Evolutionary conservation across 192 early-diverging fungal species (phyloP), one percentile per base, ranked within the genome.

Genomic region (Coemansia sp.): DNA sequence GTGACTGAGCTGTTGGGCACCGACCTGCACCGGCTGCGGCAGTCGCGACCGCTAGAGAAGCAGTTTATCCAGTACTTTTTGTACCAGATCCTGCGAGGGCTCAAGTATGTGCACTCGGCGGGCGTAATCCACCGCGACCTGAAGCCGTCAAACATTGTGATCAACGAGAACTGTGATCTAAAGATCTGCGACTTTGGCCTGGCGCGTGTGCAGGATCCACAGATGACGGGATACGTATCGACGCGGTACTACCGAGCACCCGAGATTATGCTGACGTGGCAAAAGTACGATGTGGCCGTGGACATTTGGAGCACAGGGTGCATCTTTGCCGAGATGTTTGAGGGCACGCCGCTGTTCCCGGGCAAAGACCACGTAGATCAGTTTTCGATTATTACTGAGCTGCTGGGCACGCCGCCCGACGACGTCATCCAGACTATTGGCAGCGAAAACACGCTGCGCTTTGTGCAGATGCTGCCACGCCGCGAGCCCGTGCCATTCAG

Each of bases 101-200:
- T 93, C 59, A 90, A 94, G 81, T 98, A 97, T 68, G 87, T 98
- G 19, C 96, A 98, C 82, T 92, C 91, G 1, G 94, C 94, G 24
- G 95, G 94, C 35, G 95, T 97, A 37, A 88, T 97, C 39, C 96
- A 98, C 76, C 86, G 96, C 63, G 96, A 97, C 65, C 83, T 98
- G 84, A 94, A 95, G 86, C 96, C 96, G 11, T 90, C 90, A 75
- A 98, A 98, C 66, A 93, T 98, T 75, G 85, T 98, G 19, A 89
- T 98, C 66, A 97, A 97, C 70, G 94, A 95, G 67, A 95, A 98
- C 82, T 96, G 96, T 69, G 96, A 98, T 72, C 84, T 98, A 39
- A 98, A 94, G 84, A 98, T 98, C 67, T 97, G 94, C 78, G 96
- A 98, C 77, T 95, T 98, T 76, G 96, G 96, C 4, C 75, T 98